A percentile compares a stretch with the other conserved stretches of the same genome.
Conservation (phyloP, 768 basidiomycete genomes). For the Aureoboletus auriporus region DNA sequence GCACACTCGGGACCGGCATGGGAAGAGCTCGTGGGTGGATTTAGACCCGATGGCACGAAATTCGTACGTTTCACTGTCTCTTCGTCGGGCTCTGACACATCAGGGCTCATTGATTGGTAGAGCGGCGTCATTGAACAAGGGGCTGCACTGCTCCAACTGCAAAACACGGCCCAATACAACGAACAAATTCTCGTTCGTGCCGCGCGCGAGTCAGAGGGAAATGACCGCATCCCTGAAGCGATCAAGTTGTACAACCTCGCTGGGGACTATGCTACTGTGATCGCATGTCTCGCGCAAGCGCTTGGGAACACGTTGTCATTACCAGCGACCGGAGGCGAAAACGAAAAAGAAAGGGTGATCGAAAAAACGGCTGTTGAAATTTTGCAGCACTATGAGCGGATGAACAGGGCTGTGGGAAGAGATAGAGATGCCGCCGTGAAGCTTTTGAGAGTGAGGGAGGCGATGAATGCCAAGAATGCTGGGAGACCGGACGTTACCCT, state of each 20-base stretch:
- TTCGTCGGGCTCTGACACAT: neutral
- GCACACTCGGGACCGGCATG: conserved; percentile 78
- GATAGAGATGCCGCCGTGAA: conserved; percentile 72
- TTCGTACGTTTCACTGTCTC: conserved; percentile 54
- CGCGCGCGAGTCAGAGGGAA: conserved; percentile 76
- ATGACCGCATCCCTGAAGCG: conserved; percentile 82
- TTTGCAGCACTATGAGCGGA: conserved; percentile 74
- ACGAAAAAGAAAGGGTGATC: conserved; percentile 59
- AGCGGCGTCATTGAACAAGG: conserved; percentile 86
- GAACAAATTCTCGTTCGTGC: conserved; percentile 80
- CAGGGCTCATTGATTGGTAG: conserved; percentile 34
- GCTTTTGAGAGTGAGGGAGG: conserved; percentile 77
- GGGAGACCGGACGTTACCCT: conserved; percentile 75
- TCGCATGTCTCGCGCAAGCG: conserved; percentile 81
- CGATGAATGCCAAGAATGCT: conserved; percentile 67
- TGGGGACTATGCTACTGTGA: conserved; percentile 83
- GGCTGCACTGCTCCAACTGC: conserved; percentile 68
- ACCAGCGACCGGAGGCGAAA: conserved; percentile 44
- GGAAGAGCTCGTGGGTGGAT: conserved; percentile 94
- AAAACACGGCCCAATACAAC: conserved; percentile 65
- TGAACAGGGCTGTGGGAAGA: conserved; percentile 66
- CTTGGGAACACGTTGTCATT: conserved; percentile 79
- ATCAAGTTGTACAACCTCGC: conserved; percentile 96
- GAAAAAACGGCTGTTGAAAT: conserved; percentile 78
- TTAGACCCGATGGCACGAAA: conserved; percentile 83